A percentile compares a stretch with the other conserved stretches of the same genome.
These are phyloP conservation scores for Elongisporangium undulatum DNA, from an alignment of 352 stramenopile genomes.

Conservation along the genomic window DNA sequence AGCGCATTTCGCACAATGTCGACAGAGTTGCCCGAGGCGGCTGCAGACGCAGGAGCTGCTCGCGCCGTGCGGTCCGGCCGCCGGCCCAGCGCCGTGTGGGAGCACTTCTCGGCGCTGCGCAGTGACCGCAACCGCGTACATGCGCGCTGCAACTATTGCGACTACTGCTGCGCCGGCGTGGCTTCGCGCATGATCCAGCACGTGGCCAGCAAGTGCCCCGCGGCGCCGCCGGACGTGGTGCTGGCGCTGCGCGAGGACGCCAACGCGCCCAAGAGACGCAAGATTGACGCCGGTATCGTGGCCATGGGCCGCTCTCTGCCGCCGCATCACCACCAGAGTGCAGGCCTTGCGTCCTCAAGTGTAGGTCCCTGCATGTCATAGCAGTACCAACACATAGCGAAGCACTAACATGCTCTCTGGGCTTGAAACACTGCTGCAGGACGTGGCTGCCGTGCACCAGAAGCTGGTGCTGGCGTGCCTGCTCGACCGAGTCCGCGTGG, in stretches of 20 bases:
- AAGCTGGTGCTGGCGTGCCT: conserved; percentile 41
- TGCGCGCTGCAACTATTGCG: conserved; percentile 45
- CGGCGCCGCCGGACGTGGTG: conserved; percentile 18
- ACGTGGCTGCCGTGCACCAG: conserved; percentile 20
- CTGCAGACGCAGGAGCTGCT: too few species aligned
- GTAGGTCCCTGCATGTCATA: too few species aligned
- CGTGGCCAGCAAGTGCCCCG: conserved; percentile 38
- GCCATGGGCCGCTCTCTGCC: too few species aligned
- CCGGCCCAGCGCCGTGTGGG: conserved; percentile 39
- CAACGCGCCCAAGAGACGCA: conserved; percentile 6
- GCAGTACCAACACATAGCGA: not conserved
- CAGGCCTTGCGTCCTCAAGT: too few species aligned
- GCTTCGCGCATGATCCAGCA: conserved; percentile 45
- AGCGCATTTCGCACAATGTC: too few species aligned
- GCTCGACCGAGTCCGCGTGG: conserved; percentile 22
- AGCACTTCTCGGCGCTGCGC: conserved; percentile 40
- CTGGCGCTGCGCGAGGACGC: conserved; percentile 15
- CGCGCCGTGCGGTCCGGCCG: too few species aligned
- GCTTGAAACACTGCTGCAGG: conserved; percentile 1
- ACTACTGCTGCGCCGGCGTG: conserved; percentile 34
- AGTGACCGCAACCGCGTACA: conserved; percentile 42
- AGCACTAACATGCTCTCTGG: not conserved
- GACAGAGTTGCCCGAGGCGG: too few species aligned
- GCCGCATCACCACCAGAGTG: too few species aligned
- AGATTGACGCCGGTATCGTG: too few species aligned